A percentile compares a stretch with the other conserved stretches of the same genome.
phyloP scores from a whole-genome alignment of 768 basidiomycete genomes.

The Hydnomerulius pinastri region DNA sequence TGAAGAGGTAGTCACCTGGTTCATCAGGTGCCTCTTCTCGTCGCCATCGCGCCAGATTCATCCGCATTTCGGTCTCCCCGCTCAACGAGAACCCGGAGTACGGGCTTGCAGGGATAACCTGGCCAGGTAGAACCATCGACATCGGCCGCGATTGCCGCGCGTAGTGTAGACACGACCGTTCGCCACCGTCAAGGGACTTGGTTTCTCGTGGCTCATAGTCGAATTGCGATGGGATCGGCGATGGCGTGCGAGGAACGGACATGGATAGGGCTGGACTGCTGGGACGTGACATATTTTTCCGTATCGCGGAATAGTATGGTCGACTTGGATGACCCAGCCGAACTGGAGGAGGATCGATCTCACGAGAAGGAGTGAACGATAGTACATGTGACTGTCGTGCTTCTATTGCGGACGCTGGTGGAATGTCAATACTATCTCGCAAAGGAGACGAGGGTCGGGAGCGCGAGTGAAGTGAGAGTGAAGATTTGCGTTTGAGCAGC shows the following conservation, averaged over 20 bases:
- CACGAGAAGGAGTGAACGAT: conserved; percentile 23
- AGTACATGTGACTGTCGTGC: conserved; percentile 18
- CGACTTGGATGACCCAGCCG: conserved; percentile 54
- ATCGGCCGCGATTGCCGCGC: conserved; percentile 25
- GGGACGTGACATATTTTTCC: conserved; percentile 47
- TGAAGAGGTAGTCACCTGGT: conserved; percentile 33
- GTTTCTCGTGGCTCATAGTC: conserved; percentile 31
- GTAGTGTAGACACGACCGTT: conserved; percentile 19
- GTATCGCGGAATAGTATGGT: conserved; percentile 58
- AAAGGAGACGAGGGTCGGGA: conserved; percentile 24
- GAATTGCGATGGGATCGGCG: conserved; percentile 24
- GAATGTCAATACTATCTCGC: conserved; percentile 20
- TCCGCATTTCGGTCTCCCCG: conserved; percentile 59
- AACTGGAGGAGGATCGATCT: conserved; percentile 25
- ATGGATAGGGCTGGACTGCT: conserved; percentile 33
- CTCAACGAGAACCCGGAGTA: conserved; percentile 54
- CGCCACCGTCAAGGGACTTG: conserved; percentile 33
- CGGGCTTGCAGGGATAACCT: conserved; percentile 15
- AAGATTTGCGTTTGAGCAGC: conserved; percentile 29
- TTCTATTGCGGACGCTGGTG: conserved; percentile 18
- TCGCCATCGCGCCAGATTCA: conserved; percentile 49
- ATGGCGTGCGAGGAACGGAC: conserved; percentile 26
- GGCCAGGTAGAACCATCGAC: conserved; percentile 29
- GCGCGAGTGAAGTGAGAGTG: conserved; percentile 21
- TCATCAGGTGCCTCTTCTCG: conserved; percentile 31